Percentiles rank a stretch among this genome's conserved stretches.
phyloP scores from a whole-genome alignment of 768 basidiomycete genomes.

The Phlebiopsis flavidoalba region DNA sequence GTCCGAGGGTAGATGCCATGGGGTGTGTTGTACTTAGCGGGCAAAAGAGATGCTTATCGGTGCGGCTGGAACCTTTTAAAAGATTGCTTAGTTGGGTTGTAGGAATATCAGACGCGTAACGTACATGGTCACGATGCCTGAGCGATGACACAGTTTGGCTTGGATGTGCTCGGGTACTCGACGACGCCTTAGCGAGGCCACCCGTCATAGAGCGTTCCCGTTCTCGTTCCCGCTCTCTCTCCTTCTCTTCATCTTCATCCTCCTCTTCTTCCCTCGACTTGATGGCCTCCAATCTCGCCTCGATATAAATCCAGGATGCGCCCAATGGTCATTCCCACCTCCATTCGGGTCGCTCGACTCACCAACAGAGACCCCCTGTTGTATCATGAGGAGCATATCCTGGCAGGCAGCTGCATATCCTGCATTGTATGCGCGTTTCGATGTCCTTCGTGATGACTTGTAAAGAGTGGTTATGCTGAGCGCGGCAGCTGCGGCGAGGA shows the following conservation, averaged over 20 bases:
- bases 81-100: conserved; percentile 17
- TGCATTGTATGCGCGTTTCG: conserved; percentile 75
- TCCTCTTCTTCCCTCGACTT: conserved; percentile 74
- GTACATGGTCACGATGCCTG: conserved; percentile 26
- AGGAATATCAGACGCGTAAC: conserved; percentile 8
- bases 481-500: conserved; percentile 56
- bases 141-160: conserved; percentile 14
- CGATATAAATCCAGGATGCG: conserved; percentile 82
- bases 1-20: conserved; percentile 10
- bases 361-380: conserved; percentile 70
- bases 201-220: not conserved
- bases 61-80: conserved; percentile 13
- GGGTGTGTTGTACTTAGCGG: conserved; percentile 22
- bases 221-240: conserved; percentile 38
- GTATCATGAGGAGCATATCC: conserved; percentile 77
- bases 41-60: conserved; percentile 24
- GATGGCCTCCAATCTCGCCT: conserved; percentile 75
- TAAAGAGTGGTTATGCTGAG: conserved; percentile 83
- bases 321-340: conserved; percentile 69
- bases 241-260: conserved; percentile 73
- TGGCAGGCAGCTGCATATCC: conserved; percentile 79
- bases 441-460: conserved; percentile 69
- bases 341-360: conserved; percentile 41
- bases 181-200: conserved; percentile 17
- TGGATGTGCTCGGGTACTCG: conserved; percentile 15